Evolutionary conservation across 345 rosid species (phyloP).

Genomic region (Pugionium cornutum): DNA sequence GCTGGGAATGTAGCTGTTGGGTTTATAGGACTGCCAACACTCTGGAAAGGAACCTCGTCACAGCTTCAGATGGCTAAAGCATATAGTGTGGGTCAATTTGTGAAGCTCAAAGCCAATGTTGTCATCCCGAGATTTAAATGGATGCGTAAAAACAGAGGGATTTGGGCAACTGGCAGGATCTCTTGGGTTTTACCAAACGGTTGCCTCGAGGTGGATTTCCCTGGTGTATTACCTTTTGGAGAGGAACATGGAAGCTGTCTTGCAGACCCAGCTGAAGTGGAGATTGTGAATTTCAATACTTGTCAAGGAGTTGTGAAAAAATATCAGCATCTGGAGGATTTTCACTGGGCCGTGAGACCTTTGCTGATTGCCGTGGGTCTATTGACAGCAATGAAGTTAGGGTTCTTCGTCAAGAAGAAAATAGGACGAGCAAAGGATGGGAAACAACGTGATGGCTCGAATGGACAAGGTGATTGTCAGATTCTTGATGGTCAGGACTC

Average conservation of each 20-base stretch:
- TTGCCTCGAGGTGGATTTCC: conserved; percentile 76
- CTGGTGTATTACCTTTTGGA: conserved; percentile 65
- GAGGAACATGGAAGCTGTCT: conserved; percentile 49
- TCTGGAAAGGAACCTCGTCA: conserved; percentile 74
- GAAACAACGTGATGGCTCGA: conserved; percentile 34
- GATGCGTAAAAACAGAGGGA: conserved; percentile 58
- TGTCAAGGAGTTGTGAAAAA: conserved; percentile 66
- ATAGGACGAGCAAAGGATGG: conserved; percentile 52
- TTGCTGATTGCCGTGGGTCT: conserved; percentile 66
- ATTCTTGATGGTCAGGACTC: conserved; percentile 27
- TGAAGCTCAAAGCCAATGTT: conserved; percentile 62
- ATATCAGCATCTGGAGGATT: conserved; percentile 89
- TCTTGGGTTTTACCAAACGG: conserved; percentile 70
- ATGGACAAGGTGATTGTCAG: conserved; percentile 31
- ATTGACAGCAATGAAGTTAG: conserved; percentile 66
- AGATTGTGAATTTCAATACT: conserved; percentile 57
- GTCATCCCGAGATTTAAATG: conserved; percentile 83
- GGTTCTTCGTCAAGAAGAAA: conserved; percentile 52
- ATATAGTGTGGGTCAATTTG: conserved; percentile 71
- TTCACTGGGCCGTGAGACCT: conserved; percentile 94
- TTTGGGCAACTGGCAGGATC: conserved; percentile 88
- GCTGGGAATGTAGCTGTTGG: conserved; percentile 70
- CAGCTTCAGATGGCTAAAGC: conserved; percentile 88
- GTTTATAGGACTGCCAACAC: conserved; percentile 69
- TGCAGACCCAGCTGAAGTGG: conserved; percentile 94